Conservation (phyloP, 805 yeast genomes). For the Spathaspora gorwiae region DNA sequence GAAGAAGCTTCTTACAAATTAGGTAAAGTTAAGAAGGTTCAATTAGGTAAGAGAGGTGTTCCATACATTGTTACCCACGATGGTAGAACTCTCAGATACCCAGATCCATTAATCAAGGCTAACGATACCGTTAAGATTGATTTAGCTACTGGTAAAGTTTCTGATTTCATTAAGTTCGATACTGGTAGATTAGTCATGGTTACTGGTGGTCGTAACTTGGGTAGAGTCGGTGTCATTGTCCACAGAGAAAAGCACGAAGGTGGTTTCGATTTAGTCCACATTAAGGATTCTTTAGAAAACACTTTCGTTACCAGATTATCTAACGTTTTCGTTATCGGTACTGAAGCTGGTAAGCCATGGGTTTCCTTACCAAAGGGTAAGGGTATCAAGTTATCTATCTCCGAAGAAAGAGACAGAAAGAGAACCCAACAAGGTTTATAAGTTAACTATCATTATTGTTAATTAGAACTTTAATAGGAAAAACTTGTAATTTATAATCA, state of each 20-base stretch:
- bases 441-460: constrained; percentile 5
- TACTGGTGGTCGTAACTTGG: constrained; percentile 42
- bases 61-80: constrained; percentile 99
- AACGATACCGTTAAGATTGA: constrained; percentile 98
- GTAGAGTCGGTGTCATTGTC: constrained; percentile 39
- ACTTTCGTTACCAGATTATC: constrained; percentile 40
- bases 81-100: constrained; percentile 99
- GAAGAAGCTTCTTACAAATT: constrained; percentile 98
- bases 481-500: no score
- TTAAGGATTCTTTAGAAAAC: constrained; percentile 39
- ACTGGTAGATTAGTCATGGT: constrained; percentile 40
- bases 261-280: constrained; percentile 41
- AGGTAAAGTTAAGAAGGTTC: constrained; percentile 97
- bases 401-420: constrained; percentile 44
- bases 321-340: constrained; percentile 39
- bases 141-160: constrained; percentile 91
- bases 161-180: constrained; percentile 40
- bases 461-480: background rate
- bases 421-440: constrained; percentile 38
- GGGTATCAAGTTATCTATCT: constrained; percentile 39
- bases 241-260: constrained; percentile 43
- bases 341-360: constrained; percentile 38
- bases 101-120: constrained; percentile 94
- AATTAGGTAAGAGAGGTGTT: constrained; percentile 96
- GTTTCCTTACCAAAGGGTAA: constrained; percentile 43